A percentile compares a stretch with the other conserved stretches of the same genome.
phyloP scores from a whole-genome alignment of 164 flowering plant species.

The Stephania cephalantha region DNA sequence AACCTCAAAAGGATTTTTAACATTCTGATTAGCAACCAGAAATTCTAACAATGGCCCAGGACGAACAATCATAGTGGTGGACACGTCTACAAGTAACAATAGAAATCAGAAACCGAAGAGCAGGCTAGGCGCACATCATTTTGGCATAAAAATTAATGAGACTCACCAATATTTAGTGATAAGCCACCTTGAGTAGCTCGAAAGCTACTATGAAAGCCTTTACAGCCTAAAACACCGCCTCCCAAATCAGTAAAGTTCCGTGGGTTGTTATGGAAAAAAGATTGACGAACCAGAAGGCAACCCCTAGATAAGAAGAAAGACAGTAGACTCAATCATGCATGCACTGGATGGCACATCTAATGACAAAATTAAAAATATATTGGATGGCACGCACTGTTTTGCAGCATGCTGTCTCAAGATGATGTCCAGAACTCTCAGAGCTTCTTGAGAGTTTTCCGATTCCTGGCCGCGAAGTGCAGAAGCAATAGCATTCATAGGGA shows the following conservation, averaged over 20 bases:
- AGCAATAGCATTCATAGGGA: constrained; percentile 82
- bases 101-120: constrained; percentile 2
- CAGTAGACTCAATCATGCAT: not conserved
- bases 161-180: constrained; percentile 70
- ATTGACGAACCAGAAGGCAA: constrained; percentile 88
- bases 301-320: constrained; percentile 47
- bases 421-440: constrained; percentile 82
- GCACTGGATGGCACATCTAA: not conserved
- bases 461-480: constrained; percentile 82
- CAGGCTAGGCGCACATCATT: not conserved
- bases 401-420: constrained; percentile 90
- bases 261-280: constrained; percentile 69
- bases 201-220: constrained; percentile 88
- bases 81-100: constrained; percentile 55
- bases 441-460: constrained; percentile 79
- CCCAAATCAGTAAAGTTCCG: constrained; percentile 64
- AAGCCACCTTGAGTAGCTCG: constrained; percentile 77
- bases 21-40: constrained; percentile 69
- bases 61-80: constrained; percentile 82
- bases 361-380: not conserved
- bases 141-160: not conserved
- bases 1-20: constrained; percentile 42
- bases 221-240: constrained; percentile 81
- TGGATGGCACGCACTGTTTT: constrained; percentile 45
- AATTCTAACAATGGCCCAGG: constrained; percentile 91